These are phyloP conservation scores for Hyaloscypha variabilis DNA, from an alignment of 495 filamentous ascomycete species.

Conservation along the genomic window DNA sequence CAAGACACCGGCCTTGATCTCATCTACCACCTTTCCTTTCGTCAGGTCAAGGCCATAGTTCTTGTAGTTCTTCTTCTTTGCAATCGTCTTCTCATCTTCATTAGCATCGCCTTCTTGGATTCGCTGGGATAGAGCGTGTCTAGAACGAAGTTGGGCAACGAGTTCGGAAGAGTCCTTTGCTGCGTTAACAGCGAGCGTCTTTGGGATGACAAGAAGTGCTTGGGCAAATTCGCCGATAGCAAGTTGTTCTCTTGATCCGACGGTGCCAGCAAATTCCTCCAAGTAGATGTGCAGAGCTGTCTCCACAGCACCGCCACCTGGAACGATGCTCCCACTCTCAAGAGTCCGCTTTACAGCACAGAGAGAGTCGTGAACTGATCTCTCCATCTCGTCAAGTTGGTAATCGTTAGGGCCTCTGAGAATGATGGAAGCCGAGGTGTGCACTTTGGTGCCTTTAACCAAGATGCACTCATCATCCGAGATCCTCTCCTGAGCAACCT, in stretches of 20 bases:
- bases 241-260: conserved; percentile 95
- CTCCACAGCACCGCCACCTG: conserved; percentile 94
- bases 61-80: conserved; percentile 94
- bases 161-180: conserved; percentile 95
- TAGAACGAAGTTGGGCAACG: conserved; percentile 90
- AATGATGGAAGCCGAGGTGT: conserved; percentile 94
- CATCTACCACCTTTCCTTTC: conserved; percentile 89
- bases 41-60: conserved; percentile 94
- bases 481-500: conserved; percentile 95
- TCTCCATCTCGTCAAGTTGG: conserved; percentile 98
- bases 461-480: conserved; percentile 99
- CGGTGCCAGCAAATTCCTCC: conserved; percentile 98
- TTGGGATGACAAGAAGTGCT: conserved; percentile 91
- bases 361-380: conserved; percentile 94
- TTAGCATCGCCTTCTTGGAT: conserved; percentile 80
- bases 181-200: conserved; percentile 95
- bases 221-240: conserved; percentile 98
- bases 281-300: conserved; percentile 99
- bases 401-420: conserved; percentile 96
- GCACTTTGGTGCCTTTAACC: conserved; percentile 92
- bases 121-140: conserved; percentile 92
- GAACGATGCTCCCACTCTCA: conserved; percentile 95
- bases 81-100: conserved; percentile 83
- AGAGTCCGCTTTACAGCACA: conserved; percentile 96
- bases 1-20: conserved; percentile 91